These are phyloP conservation scores for Trichoderma sp. DNA, from an alignment of 2,329 filamentous ascomycete genomes.

Conservation along the genomic window DNA sequence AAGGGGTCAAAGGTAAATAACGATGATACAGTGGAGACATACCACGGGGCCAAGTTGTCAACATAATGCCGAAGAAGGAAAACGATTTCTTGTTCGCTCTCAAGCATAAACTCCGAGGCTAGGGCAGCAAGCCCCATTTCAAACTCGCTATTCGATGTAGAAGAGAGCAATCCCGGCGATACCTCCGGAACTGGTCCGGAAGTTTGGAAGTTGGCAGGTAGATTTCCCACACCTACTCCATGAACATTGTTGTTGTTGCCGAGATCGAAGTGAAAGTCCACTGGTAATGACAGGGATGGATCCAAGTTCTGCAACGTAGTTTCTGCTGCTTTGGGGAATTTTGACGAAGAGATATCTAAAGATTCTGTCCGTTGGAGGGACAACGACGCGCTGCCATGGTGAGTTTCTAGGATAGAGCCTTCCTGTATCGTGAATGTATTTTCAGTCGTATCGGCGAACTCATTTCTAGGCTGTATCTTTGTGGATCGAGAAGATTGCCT, in stretches of 20 bases:
- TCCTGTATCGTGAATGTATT: not conserved
- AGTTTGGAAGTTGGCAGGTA: not conserved
- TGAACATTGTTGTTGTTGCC: not conserved
- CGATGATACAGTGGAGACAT: not conserved
- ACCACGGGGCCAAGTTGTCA: slow-evolving; percentile 8
- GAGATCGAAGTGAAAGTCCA: not conserved
- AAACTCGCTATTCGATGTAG: not conserved
- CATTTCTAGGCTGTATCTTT: not conserved
- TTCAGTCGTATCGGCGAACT: not conserved
- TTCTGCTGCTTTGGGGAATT: not conserved
- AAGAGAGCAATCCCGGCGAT: slow-evolving; percentile 2
- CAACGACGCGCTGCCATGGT: not conserved
- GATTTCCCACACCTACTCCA: not conserved
- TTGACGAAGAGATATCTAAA: not conserved
- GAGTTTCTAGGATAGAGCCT: not conserved
- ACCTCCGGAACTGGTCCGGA: not conserved
- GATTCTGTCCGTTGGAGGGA: not conserved
- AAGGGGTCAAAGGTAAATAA: not conserved
- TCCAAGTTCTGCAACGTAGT: not conserved
- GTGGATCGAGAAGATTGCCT: not conserved
- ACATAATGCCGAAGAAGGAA: slow-evolving; percentile 19
- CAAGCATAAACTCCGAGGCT: slow-evolving; percentile 15
- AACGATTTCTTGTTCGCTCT: slow-evolving; percentile 16
- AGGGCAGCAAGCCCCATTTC: slow-evolving; percentile 4
- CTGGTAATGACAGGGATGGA: not conserved